phyloP scores from a whole-genome alignment of 169 alveolate genomes.

The Plasmodium gaboni region DNA sequence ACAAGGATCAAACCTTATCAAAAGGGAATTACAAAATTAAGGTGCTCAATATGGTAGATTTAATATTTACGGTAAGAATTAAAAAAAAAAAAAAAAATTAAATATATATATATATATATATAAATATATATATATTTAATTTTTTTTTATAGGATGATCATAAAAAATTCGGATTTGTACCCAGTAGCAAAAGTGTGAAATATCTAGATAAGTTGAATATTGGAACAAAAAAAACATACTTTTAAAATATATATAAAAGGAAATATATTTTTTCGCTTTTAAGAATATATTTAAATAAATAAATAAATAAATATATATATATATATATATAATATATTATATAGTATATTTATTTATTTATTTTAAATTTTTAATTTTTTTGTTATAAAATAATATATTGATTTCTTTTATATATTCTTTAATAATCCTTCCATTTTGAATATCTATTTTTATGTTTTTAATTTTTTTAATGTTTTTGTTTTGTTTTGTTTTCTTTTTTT shows the following conservation, averaged over 20 bases:
- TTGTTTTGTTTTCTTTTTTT: too few relatives aligned
- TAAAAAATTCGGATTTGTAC: conserved; percentile 51
- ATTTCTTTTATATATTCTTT: too few relatives aligned
- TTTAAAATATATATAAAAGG: conserved; percentile 13
- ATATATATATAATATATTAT: not conserved
- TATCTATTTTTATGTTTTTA: too few relatives aligned
- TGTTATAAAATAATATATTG: too few relatives aligned
- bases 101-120: conserved; percentile 1
- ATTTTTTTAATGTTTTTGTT: too few relatives aligned
- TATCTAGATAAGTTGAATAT: conserved; percentile 46
- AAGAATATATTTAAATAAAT: conserved; percentile 7
- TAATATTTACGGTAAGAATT: conserved; percentile 45
- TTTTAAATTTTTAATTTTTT: not conserved
- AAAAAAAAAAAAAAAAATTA: not conserved
- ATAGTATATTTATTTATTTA: not conserved
- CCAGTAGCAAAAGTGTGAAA: conserved; percentile 46
- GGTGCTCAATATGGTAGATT: conserved; percentile 60
- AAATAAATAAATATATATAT: not conserved
- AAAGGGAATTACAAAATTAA: conserved; percentile 25
- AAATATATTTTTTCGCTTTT: conserved; percentile 6
- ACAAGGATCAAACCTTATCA: not conserved
- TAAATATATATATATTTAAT: conserved; percentile 1
- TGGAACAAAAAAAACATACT: conserved; percentile 46
- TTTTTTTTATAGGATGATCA: conserved; percentile 39
- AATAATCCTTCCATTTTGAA: too few relatives aligned